These are phyloP conservation scores for Polytrichum formosum DNA, from an alignment of 225 moss, liverwort and hornwort species.

Conservation along the genomic window DNA sequence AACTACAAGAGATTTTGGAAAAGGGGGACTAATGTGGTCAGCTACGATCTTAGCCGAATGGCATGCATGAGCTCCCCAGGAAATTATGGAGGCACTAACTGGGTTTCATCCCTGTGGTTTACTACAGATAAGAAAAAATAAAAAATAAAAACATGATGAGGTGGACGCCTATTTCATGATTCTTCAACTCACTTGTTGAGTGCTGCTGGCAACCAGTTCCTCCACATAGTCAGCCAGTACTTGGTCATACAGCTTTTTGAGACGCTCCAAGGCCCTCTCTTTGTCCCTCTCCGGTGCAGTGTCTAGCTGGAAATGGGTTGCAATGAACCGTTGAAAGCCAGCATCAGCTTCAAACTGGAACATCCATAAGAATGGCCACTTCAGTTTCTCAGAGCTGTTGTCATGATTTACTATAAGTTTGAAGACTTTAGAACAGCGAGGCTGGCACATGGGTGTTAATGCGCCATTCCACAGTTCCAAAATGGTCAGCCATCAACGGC, in stretches of 20 bases:
- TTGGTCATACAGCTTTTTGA: constrained; percentile 90
- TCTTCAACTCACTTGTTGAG: constrained; percentile 10
- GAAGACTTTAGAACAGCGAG: too few relatives aligned
- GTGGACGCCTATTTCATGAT: background rate
- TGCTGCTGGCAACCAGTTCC: constrained; percentile 76
- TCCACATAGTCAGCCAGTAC: constrained; percentile 94
- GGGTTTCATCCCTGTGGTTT: background rate
- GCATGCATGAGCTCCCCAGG: background rate
- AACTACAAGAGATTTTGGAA: background rate
- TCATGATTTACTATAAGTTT: too few relatives aligned
- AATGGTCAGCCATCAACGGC: too few relatives aligned
- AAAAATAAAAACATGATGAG: too few relatives aligned
- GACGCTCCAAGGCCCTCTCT: constrained; percentile 91
- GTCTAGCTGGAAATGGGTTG: constrained; percentile 80
- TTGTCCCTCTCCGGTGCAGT: constrained; percentile 95
- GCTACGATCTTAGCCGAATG: background rate
- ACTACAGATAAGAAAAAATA: background rate
- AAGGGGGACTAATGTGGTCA: background rate
- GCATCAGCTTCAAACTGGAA: constrained; percentile 89
- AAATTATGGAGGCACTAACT: background rate
- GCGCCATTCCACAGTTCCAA: too few relatives aligned
- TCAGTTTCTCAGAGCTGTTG: too few relatives aligned
- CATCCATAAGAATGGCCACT: constrained; percentile 3
- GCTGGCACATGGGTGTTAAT: too few relatives aligned
- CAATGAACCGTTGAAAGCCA: constrained; percentile 91